Percentiles rank a stretch among this genome's conserved stretches.
Conservation (phyloP, 768 basidiomycete genomes). For the Amanita fuliginea region DNA sequence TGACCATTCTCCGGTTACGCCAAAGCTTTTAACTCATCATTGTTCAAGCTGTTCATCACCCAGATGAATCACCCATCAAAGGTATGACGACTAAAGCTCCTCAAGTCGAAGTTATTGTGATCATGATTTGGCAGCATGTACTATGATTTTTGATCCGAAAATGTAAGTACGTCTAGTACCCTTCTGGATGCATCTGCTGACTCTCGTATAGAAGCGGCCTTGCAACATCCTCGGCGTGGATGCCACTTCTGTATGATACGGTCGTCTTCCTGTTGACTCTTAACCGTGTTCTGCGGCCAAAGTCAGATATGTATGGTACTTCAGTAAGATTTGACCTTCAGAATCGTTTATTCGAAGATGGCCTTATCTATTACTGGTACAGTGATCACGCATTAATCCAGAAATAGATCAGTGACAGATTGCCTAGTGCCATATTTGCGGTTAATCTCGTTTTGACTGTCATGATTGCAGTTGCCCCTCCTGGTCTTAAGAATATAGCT, state of each 20-base stretch:
- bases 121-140: conserved; percentile 21
- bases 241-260: conserved; percentile 38
- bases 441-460: conserved; percentile 32
- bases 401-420: background rate
- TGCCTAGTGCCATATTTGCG: conserved; percentile 29
- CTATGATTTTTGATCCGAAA: conserved; percentile 27
- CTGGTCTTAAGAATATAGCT: conserved; percentile 33
- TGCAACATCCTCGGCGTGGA: conserved; percentile 39
- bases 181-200: background rate
- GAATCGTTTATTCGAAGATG: conserved; percentile 32
- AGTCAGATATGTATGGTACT: conserved; percentile 17
- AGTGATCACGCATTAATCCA: background rate
- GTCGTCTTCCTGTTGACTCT: conserved; percentile 29
- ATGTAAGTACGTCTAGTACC: conserved; percentile 17
- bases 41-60: conserved; percentile 1
- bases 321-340: conserved; percentile 20
- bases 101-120: background rate
- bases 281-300: conserved; percentile 24
- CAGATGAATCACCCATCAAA: background rate
- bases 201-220: conserved; percentile 21
- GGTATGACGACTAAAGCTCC: background rate
- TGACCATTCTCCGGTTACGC: conserved; percentile 9
- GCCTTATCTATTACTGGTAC: conserved; percentile 35
- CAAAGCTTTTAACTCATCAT: background rate
- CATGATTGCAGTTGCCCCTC: conserved; percentile 34